phyloP scores from a whole-genome alignment of 441 rosid genomes.

The Populus hybrid region DNA sequence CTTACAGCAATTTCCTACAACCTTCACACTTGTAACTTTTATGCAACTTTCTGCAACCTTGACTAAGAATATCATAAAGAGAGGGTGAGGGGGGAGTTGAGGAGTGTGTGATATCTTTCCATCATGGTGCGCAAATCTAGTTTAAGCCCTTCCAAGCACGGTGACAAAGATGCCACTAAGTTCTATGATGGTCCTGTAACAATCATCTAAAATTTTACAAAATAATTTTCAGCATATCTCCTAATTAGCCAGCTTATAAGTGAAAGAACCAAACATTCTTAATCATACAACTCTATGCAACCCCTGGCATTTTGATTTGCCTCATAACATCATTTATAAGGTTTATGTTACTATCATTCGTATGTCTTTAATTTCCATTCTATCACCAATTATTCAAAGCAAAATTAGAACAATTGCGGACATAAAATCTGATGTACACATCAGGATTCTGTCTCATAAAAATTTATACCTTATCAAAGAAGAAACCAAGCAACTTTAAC shows the following conservation, averaged over 20 bases:
- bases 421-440: neutral
- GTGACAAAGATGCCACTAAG: neutral
- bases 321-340: neutral
- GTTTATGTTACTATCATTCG: neutral
- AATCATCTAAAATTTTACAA: neutral
- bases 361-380: neutral
- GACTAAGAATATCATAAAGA: neutral
- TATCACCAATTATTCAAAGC: neutral
- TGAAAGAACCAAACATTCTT: neutral
- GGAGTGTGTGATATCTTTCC: neutral
- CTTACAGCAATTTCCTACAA: neutral
- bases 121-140: neutral
- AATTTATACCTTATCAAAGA: neutral
- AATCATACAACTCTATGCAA: neutral
- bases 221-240: neutral
- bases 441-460: neutral
- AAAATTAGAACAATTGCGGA: neutral
- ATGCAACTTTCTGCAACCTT: neutral
- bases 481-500: slow-evolving; percentile 4
- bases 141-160: neutral
- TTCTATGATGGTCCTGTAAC: neutral
- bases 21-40: neutral
- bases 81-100: neutral
- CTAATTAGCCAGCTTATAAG: neutral
- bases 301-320: neutral